Percentiles rank a stretch among this genome's conserved stretches.
Conservation (phyloP, 306 rosid species). For the Fagus sylvatica region DNA sequence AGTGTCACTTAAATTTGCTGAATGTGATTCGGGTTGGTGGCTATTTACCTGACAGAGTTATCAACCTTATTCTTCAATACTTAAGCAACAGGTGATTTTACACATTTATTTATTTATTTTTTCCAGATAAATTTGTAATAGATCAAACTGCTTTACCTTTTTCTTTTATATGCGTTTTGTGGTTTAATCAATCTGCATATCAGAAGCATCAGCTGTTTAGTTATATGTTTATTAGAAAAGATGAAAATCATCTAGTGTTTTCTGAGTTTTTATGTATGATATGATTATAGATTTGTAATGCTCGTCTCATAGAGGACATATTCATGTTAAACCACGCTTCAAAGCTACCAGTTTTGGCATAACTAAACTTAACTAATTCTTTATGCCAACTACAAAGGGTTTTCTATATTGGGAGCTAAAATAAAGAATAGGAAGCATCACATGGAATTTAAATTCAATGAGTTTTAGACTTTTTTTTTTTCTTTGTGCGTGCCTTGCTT, state of each 20-base stretch:
- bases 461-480: background rate
- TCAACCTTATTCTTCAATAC: slow-evolving; percentile 84
- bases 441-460: background rate
- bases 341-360: background rate
- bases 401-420: background rate
- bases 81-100: slow-evolving; percentile 72
- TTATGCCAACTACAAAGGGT: background rate
- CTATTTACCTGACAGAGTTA: slow-evolving; percentile 90
- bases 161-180: background rate
- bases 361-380: background rate
- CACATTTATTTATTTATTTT: background rate
- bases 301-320: background rate
- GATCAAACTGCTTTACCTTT: too few relatives aligned
- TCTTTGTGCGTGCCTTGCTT: background rate
- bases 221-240: too few relatives aligned
- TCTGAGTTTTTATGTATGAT: too few relatives aligned
- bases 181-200: background rate
- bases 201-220: background rate
- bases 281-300: background rate
- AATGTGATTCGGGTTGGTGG: slow-evolving; percentile 81
- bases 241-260: background rate
- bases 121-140: background rate
- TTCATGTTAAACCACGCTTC: background rate
- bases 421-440: background rate
- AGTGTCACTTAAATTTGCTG: slow-evolving; percentile 82